These are phyloP conservation scores for Aaosphaeria arxii DNA, from an alignment of 2,329 filamentous ascomycete species.

Conservation along the genomic window DNA sequence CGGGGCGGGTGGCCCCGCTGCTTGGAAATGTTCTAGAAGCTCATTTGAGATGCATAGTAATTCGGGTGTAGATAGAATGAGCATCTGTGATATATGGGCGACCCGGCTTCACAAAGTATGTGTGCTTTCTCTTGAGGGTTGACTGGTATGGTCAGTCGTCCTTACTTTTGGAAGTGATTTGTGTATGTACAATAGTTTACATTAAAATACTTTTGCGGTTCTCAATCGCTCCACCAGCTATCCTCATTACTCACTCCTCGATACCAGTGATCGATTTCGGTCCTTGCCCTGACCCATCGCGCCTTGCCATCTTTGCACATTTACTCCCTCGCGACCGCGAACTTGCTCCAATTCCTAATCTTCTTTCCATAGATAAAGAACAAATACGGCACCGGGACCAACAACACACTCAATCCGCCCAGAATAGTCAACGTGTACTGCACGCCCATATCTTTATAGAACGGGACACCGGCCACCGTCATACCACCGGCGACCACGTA, in stretches of 20 bases:
- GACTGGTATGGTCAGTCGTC: no score
- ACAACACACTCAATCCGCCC: conserved; percentile 24
- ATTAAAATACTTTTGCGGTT: no score
- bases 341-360: conserved; percentile 26
- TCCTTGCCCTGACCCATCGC: neutral
- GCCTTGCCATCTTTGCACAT: neutral
- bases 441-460: conserved; percentile 38
- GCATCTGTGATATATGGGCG: no score
- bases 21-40: neutral
- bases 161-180: no score
- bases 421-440: conserved; percentile 33
- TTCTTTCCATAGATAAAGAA: conserved; percentile 43
- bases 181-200: no score
- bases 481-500: conserved; percentile 42
- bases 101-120: no score
- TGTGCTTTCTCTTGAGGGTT: no score
- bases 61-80: no score
- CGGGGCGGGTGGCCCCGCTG: neutral
- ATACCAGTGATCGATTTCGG: no score
- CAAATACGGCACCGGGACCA: conserved; percentile 42
- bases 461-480: conserved; percentile 38
- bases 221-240: no score
- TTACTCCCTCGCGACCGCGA: conserved; percentile 8
- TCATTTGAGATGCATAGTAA: no score
- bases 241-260: no score